Percentiles rank a stretch among this genome's conserved stretches.
These are phyloP conservation scores for Thuja plicata DNA, from an alignment of 83 land plant species.

Conservation along the genomic window DNA sequence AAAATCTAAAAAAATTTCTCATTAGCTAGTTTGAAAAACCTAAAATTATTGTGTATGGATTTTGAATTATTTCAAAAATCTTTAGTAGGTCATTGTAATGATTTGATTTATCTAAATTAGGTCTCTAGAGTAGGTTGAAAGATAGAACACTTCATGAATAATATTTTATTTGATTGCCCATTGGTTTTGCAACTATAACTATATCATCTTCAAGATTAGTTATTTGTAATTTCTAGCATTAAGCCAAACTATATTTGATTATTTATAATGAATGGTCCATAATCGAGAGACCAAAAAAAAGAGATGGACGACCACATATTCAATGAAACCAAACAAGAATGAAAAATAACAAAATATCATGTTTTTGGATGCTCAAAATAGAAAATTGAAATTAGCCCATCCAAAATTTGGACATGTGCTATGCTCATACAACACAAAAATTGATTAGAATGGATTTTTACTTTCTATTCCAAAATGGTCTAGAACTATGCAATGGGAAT, in stretches of 20 bases:
- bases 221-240: not conserved
- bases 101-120: not conserved
- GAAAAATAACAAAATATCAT: too few relatives aligned
- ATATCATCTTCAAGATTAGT: not conserved
- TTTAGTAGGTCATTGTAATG: not conserved
- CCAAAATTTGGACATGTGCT: too few relatives aligned
- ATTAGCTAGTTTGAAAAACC: not conserved
- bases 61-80: not conserved
- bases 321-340: too few relatives aligned
- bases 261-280: not conserved
- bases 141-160: not conserved
- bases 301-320: too few relatives aligned
- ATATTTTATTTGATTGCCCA: not conserved
- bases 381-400: too few relatives aligned
- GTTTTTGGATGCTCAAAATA: too few relatives aligned
- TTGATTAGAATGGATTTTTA: too few relatives aligned
- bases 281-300: too few relatives aligned
- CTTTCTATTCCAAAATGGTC: too few relatives aligned
- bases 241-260: not conserved
- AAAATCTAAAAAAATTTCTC: not conserved
- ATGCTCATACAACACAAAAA: too few relatives aligned
- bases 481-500: too few relatives aligned
- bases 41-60: not conserved
- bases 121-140: not conserved
- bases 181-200: not conserved